Base-by-base conservation (phyloP, 1,284 basidiomycete genomes). In the Baeospora myosura region DNA sequence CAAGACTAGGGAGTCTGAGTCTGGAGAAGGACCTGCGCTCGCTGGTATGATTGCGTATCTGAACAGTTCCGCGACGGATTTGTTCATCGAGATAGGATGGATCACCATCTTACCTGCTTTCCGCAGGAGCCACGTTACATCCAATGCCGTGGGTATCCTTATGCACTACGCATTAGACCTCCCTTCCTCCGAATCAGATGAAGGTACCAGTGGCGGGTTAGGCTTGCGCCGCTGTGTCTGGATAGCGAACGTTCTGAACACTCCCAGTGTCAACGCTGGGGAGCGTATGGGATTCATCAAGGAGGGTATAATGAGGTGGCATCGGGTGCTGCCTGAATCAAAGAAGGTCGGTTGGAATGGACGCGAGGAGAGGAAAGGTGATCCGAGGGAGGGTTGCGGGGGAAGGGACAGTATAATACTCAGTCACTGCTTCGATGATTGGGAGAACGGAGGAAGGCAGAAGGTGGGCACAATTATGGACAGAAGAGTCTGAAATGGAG, bases 151-250 rank as follows among this genome's bases (percentile, higher is more conserved):
- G 28, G 69, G 69, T 3, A 51, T 72, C 16, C 39, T 76, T 43
- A 48, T 83, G 43, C 64, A 64, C 22, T 78, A 76, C 52, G 56
- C 61, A 23, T 60, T 88, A 17, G 69, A 80, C 31, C 48, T 71
- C 2, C 74, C 75, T 1, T n/a, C n/a, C n/a, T n/a, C n/a, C n/a
- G n/a, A n/a, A n/a, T n/a, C n/a, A n/a, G n/a, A n/a, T n/a, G n/a
- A n/a, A n/a, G n/a, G n/a, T n/a, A 60, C 59, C 3, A n/a, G n/a
- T n/a, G 62, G 63, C 5, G 77, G 76, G 1, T 55, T 82, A 4
- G 79, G 78, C 0, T 61, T 84, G 38, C 68, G 83, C 12, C 71
- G 80, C 16, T 72, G 80, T 12, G 65, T 69, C 42, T 88, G 81
- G 79, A 55, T 57, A 18, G 65, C 76, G 17, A 65, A 76, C 42